A percentile compares a stretch with the other conserved stretches of the same genome.
Conservation (phyloP, 1,139 yeast genomes). For the Yamadazyma diddensiae region DNA sequence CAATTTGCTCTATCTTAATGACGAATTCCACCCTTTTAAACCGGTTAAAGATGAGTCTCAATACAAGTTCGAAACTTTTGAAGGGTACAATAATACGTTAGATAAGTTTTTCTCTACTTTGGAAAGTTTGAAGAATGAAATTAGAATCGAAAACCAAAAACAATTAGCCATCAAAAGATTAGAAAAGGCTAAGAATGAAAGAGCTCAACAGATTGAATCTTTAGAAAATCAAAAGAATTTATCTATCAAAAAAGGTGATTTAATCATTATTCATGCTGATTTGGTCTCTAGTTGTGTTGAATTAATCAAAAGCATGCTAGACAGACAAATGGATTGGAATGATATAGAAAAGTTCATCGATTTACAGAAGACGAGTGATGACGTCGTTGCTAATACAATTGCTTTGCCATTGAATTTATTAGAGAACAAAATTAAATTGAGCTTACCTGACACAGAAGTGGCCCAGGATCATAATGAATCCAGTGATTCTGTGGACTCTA, state of each 20-base stretch:
- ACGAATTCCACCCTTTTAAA: constrained; percentile 82
- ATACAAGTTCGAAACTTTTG: constrained; percentile 34
- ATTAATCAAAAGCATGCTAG: constrained; percentile 63
- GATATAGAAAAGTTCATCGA: constrained; percentile 75
- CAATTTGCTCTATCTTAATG: constrained; percentile 54
- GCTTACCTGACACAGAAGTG: constrained; percentile 48
- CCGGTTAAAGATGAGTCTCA: constrained; percentile 44
- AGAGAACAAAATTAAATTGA: constrained; percentile 64
- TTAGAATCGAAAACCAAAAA: constrained; percentile 67
- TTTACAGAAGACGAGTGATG: constrained; percentile 67
- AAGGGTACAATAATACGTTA: constrained; percentile 75
- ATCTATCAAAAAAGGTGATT: constrained; percentile 68
- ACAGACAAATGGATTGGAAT: constrained; percentile 94
- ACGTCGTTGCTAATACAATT: constrained; percentile 60
- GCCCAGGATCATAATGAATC: constrained; percentile 23
- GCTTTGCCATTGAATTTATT: constrained; percentile 67
- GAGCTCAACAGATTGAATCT: constrained; percentile 66
- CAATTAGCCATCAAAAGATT: constrained; percentile 70
- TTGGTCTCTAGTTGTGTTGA: constrained; percentile 69
- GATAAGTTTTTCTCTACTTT: constrained; percentile 83
- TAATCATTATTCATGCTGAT: constrained; percentile 68
- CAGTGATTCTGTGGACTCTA: constrained; percentile 20
- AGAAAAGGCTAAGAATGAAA: constrained; percentile 71
- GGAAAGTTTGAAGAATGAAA: constrained; percentile 68
- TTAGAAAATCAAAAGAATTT: constrained; percentile 61